Evolutionary conservation across 2,329 filamentous ascomycete species (phyloP).

Genomic region (Penicillium hordei): DNA sequence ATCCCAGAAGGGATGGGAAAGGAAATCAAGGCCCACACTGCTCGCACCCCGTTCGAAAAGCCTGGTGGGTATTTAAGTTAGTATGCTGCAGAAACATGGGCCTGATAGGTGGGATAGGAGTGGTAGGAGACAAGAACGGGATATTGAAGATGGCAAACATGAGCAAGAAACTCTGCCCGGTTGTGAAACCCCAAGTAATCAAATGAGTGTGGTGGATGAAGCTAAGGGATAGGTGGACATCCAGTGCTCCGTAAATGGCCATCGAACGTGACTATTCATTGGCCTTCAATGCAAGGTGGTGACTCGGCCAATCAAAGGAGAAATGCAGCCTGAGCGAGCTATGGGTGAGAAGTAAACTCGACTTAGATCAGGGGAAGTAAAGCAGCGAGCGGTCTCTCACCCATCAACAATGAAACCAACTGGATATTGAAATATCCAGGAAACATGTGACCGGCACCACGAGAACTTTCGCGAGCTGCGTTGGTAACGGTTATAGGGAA

Average conservation of each 20-base stretch:
- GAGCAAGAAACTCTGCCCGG: conserved; percentile 40
- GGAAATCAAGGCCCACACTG: conserved; percentile 86
- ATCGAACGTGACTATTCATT: conserved; percentile 35
- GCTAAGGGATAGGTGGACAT: conserved; percentile 26
- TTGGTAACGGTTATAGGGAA: conserved; percentile 53
- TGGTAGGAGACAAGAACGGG: conserved; percentile 34
- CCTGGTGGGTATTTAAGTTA: conserved; percentile 54
- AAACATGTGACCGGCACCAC: conserved; percentile 38
- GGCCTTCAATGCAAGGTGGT: conserved; percentile 29
- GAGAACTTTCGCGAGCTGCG: conserved; percentile 40
- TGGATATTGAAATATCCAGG: conserved; percentile 33
- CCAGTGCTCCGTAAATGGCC: conserved; percentile 35
- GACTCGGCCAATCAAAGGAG: conserved; percentile 40
- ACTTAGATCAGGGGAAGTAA: conserved; percentile 43
- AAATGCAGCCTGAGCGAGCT: conserved; percentile 52
- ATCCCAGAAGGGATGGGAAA: conserved; percentile 96
- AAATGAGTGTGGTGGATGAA: conserved; percentile 35
- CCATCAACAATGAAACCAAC: conserved; percentile 46
- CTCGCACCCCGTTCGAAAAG: conserved; percentile 87
- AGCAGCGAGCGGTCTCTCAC: conserved; percentile 70
- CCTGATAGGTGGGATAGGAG: conserved; percentile 31
- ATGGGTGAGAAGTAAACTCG: conserved; percentile 54
- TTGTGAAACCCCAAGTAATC: conserved; percentile 40
- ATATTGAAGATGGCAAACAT: conserved; percentile 44
- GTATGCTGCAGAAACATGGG: conserved; percentile 28